Percentiles rank a stretch among this genome's conserved stretches.
Evolutionary conservation across 768 basidiomycete genomes (phyloP).

Genomic region (Cubamyces lactineus): DNA sequence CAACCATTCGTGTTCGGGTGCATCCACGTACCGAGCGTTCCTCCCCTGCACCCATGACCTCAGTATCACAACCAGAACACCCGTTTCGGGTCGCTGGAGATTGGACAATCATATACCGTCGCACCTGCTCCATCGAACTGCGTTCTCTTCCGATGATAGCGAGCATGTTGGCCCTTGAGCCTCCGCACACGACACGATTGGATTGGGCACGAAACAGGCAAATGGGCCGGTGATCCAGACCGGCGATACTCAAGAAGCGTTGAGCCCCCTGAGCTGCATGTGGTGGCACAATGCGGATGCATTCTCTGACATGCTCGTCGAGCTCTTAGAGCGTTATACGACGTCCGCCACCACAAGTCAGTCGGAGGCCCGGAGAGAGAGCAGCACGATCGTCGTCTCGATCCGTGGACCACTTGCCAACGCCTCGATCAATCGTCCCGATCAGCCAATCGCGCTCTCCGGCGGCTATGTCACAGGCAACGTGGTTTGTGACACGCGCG

Average conservation of each 20-base stretch:
- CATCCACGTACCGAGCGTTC: constrained; percentile 3
- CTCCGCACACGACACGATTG: background rate
- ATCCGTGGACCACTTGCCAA: no score
- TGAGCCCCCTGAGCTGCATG: background rate
- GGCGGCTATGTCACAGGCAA: background rate
- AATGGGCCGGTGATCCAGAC: background rate
- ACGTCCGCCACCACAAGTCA: no score
- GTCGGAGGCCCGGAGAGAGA: no score
- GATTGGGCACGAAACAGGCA: background rate
- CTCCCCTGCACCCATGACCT: constrained; percentile 9
- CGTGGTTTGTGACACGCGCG: background rate
- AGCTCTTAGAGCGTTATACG: background rate
- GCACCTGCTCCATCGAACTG: constrained; percentile 2
- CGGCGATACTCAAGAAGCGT: constrained; percentile 6
- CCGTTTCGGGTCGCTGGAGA: background rate
- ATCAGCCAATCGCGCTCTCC: no score
- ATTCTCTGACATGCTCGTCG: background rate
- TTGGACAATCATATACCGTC: background rate
- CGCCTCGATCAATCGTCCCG: no score
- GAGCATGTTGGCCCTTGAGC: background rate
- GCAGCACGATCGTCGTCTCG: no score
- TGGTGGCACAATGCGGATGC: background rate
- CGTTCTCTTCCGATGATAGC: background rate
- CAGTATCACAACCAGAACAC: constrained; percentile 2
- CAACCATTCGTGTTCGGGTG: background rate